Percentiles rank a stretch among this genome's conserved stretches.
phyloP scores from a whole-genome alignment of 495 filamentous ascomycete species.

The Aspergillus bertholletiae region DNA sequence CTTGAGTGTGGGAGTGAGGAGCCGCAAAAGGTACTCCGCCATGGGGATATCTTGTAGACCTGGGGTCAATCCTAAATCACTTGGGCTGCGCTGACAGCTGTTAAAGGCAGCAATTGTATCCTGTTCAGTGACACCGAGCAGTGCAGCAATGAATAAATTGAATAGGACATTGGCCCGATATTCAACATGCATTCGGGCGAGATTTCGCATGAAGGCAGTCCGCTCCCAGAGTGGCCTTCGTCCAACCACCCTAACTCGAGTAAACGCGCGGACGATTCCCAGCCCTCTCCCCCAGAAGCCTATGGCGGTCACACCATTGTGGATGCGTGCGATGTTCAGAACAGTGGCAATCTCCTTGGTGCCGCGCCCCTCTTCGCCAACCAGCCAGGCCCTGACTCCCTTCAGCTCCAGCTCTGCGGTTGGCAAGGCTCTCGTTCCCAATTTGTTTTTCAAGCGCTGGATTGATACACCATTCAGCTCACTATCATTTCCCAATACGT shows the following conservation, averaged over 20 bases:
- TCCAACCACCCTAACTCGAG: conserved; percentile 45
- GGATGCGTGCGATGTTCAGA: conserved; percentile 64
- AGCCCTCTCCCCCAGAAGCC: conserved; percentile 48
- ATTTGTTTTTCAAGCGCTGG: conserved; percentile 64
- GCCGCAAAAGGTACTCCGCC: conserved; percentile 50
- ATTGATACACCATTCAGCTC: conserved; percentile 59
- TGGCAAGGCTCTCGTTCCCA: conserved; percentile 64
- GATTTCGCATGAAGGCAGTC: conserved; percentile 55
- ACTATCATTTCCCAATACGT: no score
- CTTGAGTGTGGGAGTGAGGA: conserved; percentile 62
- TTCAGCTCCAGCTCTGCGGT: conserved; percentile 65
- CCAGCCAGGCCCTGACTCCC: conserved; percentile 58
- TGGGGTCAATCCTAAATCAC: no score
- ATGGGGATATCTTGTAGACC: conserved; percentile 22
- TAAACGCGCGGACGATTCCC: conserved; percentile 56
- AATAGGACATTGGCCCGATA: conserved; percentile 58
- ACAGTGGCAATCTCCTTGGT: conserved; percentile 61
- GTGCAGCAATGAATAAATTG: conserved; percentile 53
- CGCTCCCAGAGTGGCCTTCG: conserved; percentile 49
- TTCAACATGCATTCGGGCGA: conserved; percentile 50
- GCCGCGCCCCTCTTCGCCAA: conserved; percentile 60
- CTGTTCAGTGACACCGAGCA: conserved; percentile 54
- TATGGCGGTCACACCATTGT: conserved; percentile 55
- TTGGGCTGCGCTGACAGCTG: conserved; percentile 1
- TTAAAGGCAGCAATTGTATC: not conserved